These are phyloP conservation scores for Coemansia sp. DNA, from an alignment of 192 early-diverging fungal species.

Conservation along the genomic window DNA sequence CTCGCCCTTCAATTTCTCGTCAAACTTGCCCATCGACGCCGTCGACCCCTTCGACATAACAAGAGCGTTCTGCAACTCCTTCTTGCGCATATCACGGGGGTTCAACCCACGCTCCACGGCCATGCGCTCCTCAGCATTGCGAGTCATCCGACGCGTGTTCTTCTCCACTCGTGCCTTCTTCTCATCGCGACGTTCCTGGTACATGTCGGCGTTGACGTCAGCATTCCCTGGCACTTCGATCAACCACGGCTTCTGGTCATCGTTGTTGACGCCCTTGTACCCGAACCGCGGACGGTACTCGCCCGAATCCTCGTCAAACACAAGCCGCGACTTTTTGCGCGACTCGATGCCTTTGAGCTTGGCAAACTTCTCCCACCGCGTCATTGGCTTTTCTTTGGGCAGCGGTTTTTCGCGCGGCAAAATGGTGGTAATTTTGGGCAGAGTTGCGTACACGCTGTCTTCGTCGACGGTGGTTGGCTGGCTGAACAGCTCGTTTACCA, in stretches of 20 bases:
- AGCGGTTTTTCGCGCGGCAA: constrained; percentile 91
- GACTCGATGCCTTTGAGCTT: constrained; percentile 92
- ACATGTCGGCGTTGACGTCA: constrained; percentile 88
- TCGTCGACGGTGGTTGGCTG: constrained; percentile 68
- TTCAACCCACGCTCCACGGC: constrained; percentile 58
- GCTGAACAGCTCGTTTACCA: constrained; percentile 87
- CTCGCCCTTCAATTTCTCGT: constrained; percentile 77
- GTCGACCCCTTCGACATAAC: constrained; percentile 79
- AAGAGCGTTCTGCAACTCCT: constrained; percentile 71
- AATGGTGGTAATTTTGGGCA: constrained; percentile 66
- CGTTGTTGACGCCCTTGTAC: constrained; percentile 77
- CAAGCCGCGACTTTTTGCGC: constrained; percentile 76
- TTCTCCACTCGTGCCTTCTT: constrained; percentile 88
- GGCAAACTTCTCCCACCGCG: constrained; percentile 99
- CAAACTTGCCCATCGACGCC: constrained; percentile 91
- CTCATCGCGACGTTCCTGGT: constrained; percentile 70
- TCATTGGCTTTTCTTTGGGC: constrained; percentile 85
- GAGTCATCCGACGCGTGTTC: constrained; percentile 81
- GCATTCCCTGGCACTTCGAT: constrained; percentile 83
- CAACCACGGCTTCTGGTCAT: constrained; percentile 85
- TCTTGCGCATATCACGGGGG: constrained; percentile 65
- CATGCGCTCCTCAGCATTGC: constrained; percentile 82
- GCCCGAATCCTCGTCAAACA: constrained; percentile 77
- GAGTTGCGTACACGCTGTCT: constrained; percentile 74
- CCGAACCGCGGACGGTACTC: constrained; percentile 91